Evolutionary conservation across 495 filamentous ascomycete species (phyloP).

Genomic region (Aspergillus taichungensis): DNA sequence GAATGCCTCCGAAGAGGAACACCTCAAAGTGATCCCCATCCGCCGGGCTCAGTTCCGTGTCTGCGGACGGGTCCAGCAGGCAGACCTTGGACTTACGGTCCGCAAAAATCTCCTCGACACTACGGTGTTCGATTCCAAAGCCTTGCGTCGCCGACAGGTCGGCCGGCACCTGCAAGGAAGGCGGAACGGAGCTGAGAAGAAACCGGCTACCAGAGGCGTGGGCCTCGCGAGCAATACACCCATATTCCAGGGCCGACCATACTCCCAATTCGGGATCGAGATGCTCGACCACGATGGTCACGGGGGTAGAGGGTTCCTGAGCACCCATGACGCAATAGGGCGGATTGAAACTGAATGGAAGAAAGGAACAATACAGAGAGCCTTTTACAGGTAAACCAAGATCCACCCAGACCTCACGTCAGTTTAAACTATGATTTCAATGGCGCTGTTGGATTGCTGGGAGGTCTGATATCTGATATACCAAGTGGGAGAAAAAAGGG

Average conservation of each 20-base stretch:
- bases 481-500: too few species aligned
- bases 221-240: slow-evolving; percentile 74
- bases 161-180: slow-evolving; percentile 55
- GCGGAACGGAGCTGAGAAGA: slow-evolving; percentile 74
- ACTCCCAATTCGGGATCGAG: slow-evolving; percentile 86
- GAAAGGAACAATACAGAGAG: too few species aligned
- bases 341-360: not conserved
- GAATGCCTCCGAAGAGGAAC: slow-evolving; percentile 92
- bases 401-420: too few species aligned
- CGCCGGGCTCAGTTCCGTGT: slow-evolving; percentile 68
- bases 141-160: slow-evolving; percentile 49
- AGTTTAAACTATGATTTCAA: too few species aligned
- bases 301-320: slow-evolving; percentile 12
- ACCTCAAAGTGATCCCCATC: slow-evolving; percentile 79
- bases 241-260: slow-evolving; percentile 90
- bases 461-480: too few species aligned
- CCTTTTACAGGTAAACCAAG: too few species aligned
- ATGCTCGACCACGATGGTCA: slow-evolving; percentile 82
- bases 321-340: slow-evolving; percentile 15
- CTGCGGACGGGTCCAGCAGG: slow-evolving; percentile 77
- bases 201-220: slow-evolving; percentile 58
- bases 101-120: slow-evolving; percentile 72
- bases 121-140: slow-evolving; percentile 56
- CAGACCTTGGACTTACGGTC: slow-evolving; percentile 64
- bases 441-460: too few species aligned